These are phyloP conservation scores for Pichia scutulata DNA, from an alignment of 805 yeast genomes.

Conservation along the genomic window DNA sequence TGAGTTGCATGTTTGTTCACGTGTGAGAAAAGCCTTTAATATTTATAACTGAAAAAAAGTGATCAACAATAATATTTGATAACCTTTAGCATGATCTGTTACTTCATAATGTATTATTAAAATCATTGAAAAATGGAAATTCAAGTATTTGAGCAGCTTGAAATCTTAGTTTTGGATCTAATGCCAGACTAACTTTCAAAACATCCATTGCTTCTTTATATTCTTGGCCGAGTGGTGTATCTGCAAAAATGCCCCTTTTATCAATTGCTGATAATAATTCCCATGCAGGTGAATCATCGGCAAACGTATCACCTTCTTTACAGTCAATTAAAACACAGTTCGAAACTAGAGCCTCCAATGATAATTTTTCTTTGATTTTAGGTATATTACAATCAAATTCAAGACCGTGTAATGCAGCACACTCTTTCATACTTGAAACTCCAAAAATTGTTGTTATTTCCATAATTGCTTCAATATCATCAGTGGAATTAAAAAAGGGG, in stretches of 20 bases:
- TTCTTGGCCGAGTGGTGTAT: slow-evolving; percentile 30
- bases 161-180: slow-evolving; percentile 52
- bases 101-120: slow-evolving; percentile 1
- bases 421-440: slow-evolving; percentile 54
- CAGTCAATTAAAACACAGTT: slow-evolving; percentile 38
- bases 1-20: too few relatives aligned
- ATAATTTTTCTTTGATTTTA: slow-evolving; percentile 38
- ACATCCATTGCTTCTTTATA: slow-evolving; percentile 44
- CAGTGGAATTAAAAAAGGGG: slow-evolving; percentile 91
- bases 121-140: slow-evolving; percentile 46
- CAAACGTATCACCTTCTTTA: slow-evolving; percentile 50
- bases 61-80: too few relatives aligned
- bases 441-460: slow-evolving; percentile 85
- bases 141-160: slow-evolving; percentile 49
- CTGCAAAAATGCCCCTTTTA: slow-evolving; percentile 31
- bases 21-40: too few relatives aligned
- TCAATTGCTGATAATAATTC: slow-evolving; percentile 51
- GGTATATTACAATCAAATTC: slow-evolving; percentile 65
- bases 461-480: slow-evolving; percentile 84
- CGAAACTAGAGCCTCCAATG: slow-evolving; percentile 35
- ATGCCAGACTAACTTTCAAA: slow-evolving; percentile 47
- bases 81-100: background rate
- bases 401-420: slow-evolving; percentile 82
- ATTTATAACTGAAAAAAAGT: too few relatives aligned
- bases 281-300: slow-evolving; percentile 63